Base-by-base conservation (phyloP, 2,329 filamentous ascomycete genomes). In the Penicillium sclerotigenum region DNA sequence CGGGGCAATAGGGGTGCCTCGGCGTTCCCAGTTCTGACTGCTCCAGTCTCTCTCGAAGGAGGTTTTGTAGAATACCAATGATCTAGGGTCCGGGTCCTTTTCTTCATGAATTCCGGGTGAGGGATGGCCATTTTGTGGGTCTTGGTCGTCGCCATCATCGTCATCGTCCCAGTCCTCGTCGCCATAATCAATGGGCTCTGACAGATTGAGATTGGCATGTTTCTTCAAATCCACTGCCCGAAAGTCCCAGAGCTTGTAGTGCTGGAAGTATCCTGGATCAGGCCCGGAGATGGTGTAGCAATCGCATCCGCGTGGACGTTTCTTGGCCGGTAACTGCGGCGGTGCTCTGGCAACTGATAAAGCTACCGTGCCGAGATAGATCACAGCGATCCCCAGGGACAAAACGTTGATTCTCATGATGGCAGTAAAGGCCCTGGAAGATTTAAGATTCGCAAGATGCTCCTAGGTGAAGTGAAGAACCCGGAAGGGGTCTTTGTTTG, bases 241-340 rank as follows among this genome's bases (percentile, higher is more conserved):
- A 60, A 81, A 81, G 66, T 81, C 79, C 70, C 75, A 81, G 65
- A 82, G 77, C 48, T 74, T 75, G 70, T 81, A 77, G 66, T 81
- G 74, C 45, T 78, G 73, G 61, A 82, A 82, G 66, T 79, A 80
- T 7, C 73, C 69, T 18, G 75, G 74, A 9, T 75, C 69, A 3
- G 75, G 62, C 5, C 72, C 72, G 1, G 75, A 73, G 28, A 80
- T 72, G 9, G 76, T 70, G 57, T 80, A 81, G 68, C 79, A 81
- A 52, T 77, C 74, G 59, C 79, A 81, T 42, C 75, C 66, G 9
- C 11, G 24, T 31, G 61, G 49, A 14, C 49, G 28, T 20, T 52
- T 59, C 29, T 48, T 56, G 45, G 40, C 33, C 7, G 47, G 22
- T 33, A 41, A 36, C 14, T 46, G 26, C 5, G 42, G 14, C 8